Evolutionary conservation across 2,329 filamentous ascomycete species (phyloP).

Genomic region (Phyllachora maydis): DNA sequence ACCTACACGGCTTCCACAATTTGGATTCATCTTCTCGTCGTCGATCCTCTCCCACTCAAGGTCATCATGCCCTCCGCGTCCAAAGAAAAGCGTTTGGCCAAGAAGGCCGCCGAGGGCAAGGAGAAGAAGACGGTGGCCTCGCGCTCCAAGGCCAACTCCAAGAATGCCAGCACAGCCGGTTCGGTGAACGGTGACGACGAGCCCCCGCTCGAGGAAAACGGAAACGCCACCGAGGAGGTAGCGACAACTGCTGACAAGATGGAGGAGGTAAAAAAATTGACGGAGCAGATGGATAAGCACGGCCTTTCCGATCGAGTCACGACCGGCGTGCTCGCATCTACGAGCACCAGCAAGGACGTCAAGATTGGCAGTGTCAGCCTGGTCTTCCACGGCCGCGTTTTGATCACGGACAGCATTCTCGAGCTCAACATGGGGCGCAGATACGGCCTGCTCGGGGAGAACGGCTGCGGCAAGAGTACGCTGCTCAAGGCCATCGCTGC

Average conservation of each 20-base stretch:
- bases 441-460: slow-evolving; percentile 92
- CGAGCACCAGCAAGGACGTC: slow-evolving; percentile 72
- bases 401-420: slow-evolving; percentile 83
- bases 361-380: slow-evolving; percentile 89
- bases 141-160: slow-evolving; percentile 44
- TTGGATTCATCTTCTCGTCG: no score
- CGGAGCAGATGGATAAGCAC: slow-evolving; percentile 86
- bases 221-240: slow-evolving; percentile 33
- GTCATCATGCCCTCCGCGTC: slow-evolving; percentile 40
- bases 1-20: no score
- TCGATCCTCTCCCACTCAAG: no score
- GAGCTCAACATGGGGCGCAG: slow-evolving; percentile 84
- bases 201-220: slow-evolving; percentile 24
- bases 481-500: slow-evolving; percentile 83
- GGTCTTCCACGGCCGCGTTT: slow-evolving; percentile 93
- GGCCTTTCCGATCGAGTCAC: slow-evolving; percentile 95
- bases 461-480: slow-evolving; percentile 98
- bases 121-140: slow-evolving; percentile 60
- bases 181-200: slow-evolving; percentile 51
- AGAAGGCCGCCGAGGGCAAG: slow-evolving; percentile 53
- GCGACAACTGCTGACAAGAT: slow-evolving; percentile 53
- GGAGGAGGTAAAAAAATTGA: slow-evolving; percentile 69
- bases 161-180: slow-evolving; percentile 38
- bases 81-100: slow-evolving; percentile 52
- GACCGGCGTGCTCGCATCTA: slow-evolving; percentile 83